Evolutionary conservation across 345 rosid genomes (phyloP).

Genomic region (Eucalyptus regnans): DNA sequence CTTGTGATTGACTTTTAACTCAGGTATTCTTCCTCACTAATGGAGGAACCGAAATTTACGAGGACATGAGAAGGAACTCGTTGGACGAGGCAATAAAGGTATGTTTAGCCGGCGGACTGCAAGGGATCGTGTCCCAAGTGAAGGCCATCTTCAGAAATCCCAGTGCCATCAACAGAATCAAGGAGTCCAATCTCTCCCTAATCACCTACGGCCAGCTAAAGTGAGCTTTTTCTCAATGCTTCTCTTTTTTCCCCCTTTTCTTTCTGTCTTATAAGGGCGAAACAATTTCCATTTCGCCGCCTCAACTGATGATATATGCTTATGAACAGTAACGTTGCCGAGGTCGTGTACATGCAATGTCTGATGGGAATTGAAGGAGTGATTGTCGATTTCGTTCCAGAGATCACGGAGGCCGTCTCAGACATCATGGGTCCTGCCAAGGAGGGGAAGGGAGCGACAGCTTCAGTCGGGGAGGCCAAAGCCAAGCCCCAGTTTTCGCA

Average conservation of each 20-base stretch:
- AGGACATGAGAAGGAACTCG: conserved; percentile 68
- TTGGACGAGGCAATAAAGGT: conserved; percentile 78
- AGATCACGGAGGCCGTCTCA: conserved; percentile 47
- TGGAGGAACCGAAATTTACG: conserved; percentile 38
- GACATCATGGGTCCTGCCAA: conserved; percentile 32
- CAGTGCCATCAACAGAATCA: conserved; percentile 49
- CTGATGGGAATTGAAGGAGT: conserved; percentile 86
- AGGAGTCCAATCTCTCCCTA: conserved; percentile 65
- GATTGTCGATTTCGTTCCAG: conserved; percentile 69
- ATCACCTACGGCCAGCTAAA: conserved; percentile 80
- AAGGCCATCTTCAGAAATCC: conserved; percentile 77
- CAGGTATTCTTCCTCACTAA: conserved; percentile 82
- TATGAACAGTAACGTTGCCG: conserved; percentile 47
- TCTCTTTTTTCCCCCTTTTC: too few species aligned
- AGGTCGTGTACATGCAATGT: conserved; percentile 79
- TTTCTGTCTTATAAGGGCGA: neutral
- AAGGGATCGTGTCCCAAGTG: conserved; percentile 81
- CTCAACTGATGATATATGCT: neutral
- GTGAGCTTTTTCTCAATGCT: conserved; percentile 5
- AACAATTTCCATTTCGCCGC: neutral
- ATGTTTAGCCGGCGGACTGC: conserved; percentile 58
- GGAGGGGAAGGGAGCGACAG: neutral
- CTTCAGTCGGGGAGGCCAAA: neutral
- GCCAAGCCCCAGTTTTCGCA: conserved; percentile 48
- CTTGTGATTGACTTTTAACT: neutral